These are phyloP conservation scores for Brassica cretica DNA, from an alignment of 345 rosid genomes.

Conservation along the genomic window DNA sequence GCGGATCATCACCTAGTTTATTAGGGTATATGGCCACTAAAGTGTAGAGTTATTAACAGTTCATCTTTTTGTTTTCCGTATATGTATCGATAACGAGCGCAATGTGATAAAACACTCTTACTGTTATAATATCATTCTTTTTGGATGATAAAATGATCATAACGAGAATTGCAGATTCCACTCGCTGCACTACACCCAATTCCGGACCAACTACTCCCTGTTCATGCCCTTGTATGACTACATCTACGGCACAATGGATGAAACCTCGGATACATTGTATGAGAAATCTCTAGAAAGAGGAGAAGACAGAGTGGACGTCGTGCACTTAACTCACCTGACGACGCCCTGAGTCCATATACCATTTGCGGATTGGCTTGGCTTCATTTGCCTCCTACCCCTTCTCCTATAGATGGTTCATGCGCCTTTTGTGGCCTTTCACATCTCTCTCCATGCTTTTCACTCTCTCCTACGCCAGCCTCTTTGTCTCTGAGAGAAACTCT, in stretches of 20 bases:
- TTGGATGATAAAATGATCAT: not conserved
- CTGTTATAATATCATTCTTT: not conserved
- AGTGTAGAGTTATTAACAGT: too few species aligned
- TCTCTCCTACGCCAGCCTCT: conserved; percentile 49
- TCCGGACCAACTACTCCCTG: conserved; percentile 60
- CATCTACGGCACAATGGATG: conserved; percentile 54
- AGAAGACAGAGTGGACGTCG: conserved; percentile 61
- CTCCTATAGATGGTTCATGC: conserved; percentile 46
- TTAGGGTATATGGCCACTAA: too few species aligned
- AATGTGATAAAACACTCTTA: too few species aligned
- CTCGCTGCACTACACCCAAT: conserved; percentile 66
- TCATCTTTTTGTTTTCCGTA: too few species aligned
- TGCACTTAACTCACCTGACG: conserved; percentile 64
- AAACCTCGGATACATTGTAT: conserved; percentile 37
- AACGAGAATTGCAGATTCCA: conserved; percentile 46
- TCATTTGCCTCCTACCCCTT: conserved; percentile 58
- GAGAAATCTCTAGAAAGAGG: conserved; percentile 44
- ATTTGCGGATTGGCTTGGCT: conserved; percentile 58
- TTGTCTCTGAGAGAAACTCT: conserved; percentile 56
- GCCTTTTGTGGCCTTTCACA: conserved; percentile 66
- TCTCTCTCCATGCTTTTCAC: conserved; percentile 45
- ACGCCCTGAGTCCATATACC: conserved; percentile 66
- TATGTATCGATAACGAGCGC: too few species aligned
- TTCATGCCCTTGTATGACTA: conserved; percentile 70
- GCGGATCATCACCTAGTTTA: too few species aligned